Conservation (phyloP, 1,284 basidiomycete species). For the Malassezia cuniculi region DNA sequence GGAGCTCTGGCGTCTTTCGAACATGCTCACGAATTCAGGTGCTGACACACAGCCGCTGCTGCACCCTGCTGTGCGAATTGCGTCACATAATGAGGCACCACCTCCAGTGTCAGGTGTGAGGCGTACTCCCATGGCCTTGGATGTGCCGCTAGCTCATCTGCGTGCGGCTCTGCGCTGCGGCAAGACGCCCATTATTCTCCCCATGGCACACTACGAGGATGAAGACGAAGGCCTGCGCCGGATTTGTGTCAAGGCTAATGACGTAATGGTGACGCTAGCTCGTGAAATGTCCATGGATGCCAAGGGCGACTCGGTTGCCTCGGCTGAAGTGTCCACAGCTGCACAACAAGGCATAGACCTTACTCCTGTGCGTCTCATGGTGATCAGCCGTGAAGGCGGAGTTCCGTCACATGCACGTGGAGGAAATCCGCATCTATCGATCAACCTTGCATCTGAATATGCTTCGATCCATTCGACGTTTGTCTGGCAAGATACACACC, state of each 20-base stretch:
- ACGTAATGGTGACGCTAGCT: slow-evolving; percentile 74
- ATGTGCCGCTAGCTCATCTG: slow-evolving; percentile 65
- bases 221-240: slow-evolving; percentile 52
- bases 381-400: slow-evolving; percentile 93
- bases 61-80: slow-evolving; percentile 30
- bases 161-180: slow-evolving; percentile 75
- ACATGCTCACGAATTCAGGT: slow-evolving; percentile 68
- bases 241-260: slow-evolving; percentile 73
- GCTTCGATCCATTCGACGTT: slow-evolving; percentile 77
- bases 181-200: slow-evolving; percentile 92
- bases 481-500: slow-evolving; percentile 69
- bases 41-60: slow-evolving; percentile 69
- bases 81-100: slow-evolving; percentile 15
- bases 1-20: slow-evolving; percentile 52
- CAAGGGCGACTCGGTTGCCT: no score
- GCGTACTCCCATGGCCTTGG: slow-evolving; percentile 49
- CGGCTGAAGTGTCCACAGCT: slow-evolving; percentile 1
- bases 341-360: slow-evolving; percentile 32
- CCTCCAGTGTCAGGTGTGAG: background rate
- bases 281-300: slow-evolving; percentile 68
- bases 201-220: slow-evolving; percentile 79
- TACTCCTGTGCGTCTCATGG: slow-evolving; percentile 71
- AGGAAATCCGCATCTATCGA: slow-evolving; percentile 84
- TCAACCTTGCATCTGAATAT: slow-evolving; percentile 84
- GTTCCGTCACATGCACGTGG: slow-evolving; percentile 91